Base-by-base conservation (phyloP, 2,329 filamentous ascomycete genomes). In the Phyllosticta paracitricarpa region DNA sequence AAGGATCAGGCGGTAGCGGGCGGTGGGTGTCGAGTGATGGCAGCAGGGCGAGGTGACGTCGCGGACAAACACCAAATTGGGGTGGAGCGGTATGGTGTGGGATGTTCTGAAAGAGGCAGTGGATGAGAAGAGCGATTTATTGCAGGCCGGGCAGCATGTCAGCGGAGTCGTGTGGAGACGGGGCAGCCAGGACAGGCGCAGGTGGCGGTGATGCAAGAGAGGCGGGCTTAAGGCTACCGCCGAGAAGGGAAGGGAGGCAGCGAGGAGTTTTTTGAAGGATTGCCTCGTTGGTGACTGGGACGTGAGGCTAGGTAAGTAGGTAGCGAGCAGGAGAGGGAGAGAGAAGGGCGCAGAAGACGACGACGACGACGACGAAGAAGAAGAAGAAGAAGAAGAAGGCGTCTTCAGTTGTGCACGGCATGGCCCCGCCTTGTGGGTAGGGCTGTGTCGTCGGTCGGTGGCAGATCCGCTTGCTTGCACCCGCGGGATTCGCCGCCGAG, bases 191-290 rank as follows among this genome's bases (percentile, higher is more conserved):
- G 58, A 40, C 33, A 40, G 58, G 58, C 58, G 53, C 56, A 35
- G 53, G 58, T 60, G 58, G 58, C 58, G 58, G 58, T 60, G 58
- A 60, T 60, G 58, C 58, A 56, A 54, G 58, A 53, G 58, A 53
- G 58, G 58, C 58, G 58, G 58, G 54, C 53, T 60, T 60, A 60
- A 56, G 58, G 58, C 33, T 56, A 60, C 24, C 53, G 51, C 58
- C 58, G 58, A 60, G 53, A 25, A 22, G 19, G 19, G 19, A 22
- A 22, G 19, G 19, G 19, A 22, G 19, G 2, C 19, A 22, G 19
- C 19, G 19, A 22, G 19, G 19, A 22, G 19, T 22, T 22, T 22
- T 22, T 22, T 22, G 19, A 22, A 22, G 19, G 19, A 22, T 22
- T 22, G 19, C 1, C 19, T 22, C 19, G 19, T 22, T 22, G 19